A percentile compares a stretch with the other conserved stretches of the same genome.
Evolutionary conservation across 495 filamentous ascomycete genomes (phyloP).

Genomic region (Neurospora hispaniola): DNA sequence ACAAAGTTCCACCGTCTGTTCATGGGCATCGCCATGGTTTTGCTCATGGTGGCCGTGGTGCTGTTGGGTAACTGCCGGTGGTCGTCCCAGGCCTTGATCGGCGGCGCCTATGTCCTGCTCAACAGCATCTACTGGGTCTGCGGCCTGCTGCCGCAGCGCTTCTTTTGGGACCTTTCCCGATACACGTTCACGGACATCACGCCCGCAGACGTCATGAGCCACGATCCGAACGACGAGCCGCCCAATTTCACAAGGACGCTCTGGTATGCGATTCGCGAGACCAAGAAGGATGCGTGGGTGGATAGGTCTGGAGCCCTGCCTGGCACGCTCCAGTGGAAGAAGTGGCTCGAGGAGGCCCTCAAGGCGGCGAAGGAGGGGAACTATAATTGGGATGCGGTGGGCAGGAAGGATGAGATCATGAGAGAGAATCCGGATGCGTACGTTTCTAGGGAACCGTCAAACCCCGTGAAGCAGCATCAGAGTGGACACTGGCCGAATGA

Average conservation of each 20-base stretch:
- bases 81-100: constrained; percentile 48
- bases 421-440: constrained; percentile 14
- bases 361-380: constrained; percentile 23
- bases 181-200: constrained; percentile 33
- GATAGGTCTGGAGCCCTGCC: constrained; percentile 37
- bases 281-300: constrained; percentile 38
- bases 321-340: constrained; percentile 36
- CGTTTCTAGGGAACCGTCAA: background rate
- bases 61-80: constrained; percentile 52
- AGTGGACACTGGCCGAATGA: background rate
- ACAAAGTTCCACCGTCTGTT: constrained; percentile 35
- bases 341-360: constrained; percentile 41
- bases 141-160: constrained; percentile 33
- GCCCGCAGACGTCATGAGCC: constrained; percentile 20
- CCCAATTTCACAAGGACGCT: constrained; percentile 42
- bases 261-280: constrained; percentile 47
- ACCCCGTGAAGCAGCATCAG: background rate
- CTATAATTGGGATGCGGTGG: constrained; percentile 37
- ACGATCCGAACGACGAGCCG: constrained; percentile 26
- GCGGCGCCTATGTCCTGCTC: constrained; percentile 44
- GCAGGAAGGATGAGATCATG: constrained; percentile 39
- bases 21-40: constrained; percentile 46
- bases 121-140: constrained; percentile 52
- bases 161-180: constrained; percentile 41
- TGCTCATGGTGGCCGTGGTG: constrained; percentile 52